phyloP scores from a whole-genome alignment of 75 land plant species.

The Pseudotsuga menziesii region DNA sequence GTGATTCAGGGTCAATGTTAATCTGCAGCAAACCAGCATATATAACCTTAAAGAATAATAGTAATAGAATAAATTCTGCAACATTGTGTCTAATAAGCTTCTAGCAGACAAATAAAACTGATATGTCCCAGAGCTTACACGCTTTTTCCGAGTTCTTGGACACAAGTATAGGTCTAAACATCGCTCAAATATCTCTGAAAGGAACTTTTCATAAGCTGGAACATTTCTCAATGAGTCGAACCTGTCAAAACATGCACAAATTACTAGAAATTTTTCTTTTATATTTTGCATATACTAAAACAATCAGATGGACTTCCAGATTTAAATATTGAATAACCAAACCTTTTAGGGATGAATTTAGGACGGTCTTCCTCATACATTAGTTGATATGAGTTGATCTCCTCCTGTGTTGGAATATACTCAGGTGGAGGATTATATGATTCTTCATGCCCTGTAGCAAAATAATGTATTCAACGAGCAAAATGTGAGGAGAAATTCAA shows the following conservation, averaged over 20 bases:
- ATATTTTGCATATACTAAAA: slow-evolving; percentile 1
- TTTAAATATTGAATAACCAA: background rate
- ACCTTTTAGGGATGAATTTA: slow-evolving; percentile 87
- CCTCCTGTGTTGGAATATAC: slow-evolving; percentile 95
- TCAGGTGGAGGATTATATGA: slow-evolving; percentile 95
- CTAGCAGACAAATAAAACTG: background rate
- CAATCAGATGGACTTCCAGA: background rate
- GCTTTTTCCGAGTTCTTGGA: slow-evolving; percentile 83
- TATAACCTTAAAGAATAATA: background rate
- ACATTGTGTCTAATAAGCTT: background rate
- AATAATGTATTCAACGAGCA: slow-evolving; percentile 1
- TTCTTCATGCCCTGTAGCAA: slow-evolving; percentile 81
- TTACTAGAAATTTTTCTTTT: background rate
- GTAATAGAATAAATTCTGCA: background rate
- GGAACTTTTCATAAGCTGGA: slow-evolving; percentile 81
- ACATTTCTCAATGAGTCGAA: slow-evolving; percentile 75
- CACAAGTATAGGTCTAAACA: slow-evolving; percentile 93
- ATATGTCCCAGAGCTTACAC: slow-evolving; percentile 41
- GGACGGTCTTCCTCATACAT: slow-evolving; percentile 99
- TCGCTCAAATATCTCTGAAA: slow-evolving; percentile 83
- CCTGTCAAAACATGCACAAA: slow-evolving; percentile 27
- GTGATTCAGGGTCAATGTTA: slow-evolving; percentile 75
- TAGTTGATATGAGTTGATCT: slow-evolving; percentile 75
- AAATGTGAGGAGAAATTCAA: background rate
- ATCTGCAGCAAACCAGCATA: slow-evolving; percentile 9